A percentile compares a stretch with the other conserved stretches of the same genome.
Evolutionary conservation across 768 basidiomycete genomes (phyloP).

Genomic region (Termitomyces sp.): DNA sequence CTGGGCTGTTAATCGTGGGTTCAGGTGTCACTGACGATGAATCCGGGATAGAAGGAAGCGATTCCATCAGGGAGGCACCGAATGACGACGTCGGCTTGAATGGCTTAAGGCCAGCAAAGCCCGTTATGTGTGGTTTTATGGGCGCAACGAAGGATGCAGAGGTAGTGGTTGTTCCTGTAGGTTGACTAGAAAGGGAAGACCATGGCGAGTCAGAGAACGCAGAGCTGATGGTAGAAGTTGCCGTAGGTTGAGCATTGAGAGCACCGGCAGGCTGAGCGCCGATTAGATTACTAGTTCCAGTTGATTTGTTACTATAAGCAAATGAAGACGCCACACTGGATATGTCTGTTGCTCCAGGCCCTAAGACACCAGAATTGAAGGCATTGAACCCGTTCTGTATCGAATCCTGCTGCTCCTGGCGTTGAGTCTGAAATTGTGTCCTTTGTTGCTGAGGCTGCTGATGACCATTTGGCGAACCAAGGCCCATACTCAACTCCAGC

Average conservation of each 20-base stretch:
- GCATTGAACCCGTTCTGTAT: slow-evolving; percentile 25
- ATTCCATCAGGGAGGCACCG: slow-evolving; percentile 68
- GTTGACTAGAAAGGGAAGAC: slow-evolving; percentile 44
- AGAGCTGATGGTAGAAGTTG: slow-evolving; percentile 34
- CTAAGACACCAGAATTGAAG: slow-evolving; percentile 35
- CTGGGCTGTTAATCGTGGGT: slow-evolving; percentile 20
- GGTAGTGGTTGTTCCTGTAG: slow-evolving; percentile 36
- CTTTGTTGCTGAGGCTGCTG: slow-evolving; percentile 18
- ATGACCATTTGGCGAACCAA: slow-evolving; percentile 18
- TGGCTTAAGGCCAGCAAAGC: slow-evolving; percentile 61
- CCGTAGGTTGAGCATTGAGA: slow-evolving; percentile 25
- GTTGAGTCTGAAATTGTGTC: slow-evolving; percentile 16
- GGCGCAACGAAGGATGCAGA: slow-evolving; percentile 21
- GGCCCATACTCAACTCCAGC: slow-evolving; percentile 66
- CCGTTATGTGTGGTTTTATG: slow-evolving; percentile 43
- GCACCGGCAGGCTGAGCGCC: background rate
- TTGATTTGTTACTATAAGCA: slow-evolving; percentile 32
- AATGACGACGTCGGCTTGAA: slow-evolving; percentile 84
- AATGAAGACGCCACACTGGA: slow-evolving; percentile 75
- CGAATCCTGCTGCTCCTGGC: slow-evolving; percentile 14
- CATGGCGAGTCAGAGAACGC: slow-evolving; percentile 43
- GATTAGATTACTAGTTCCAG: slow-evolving; percentile 8
- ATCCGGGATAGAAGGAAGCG: slow-evolving; percentile 69
- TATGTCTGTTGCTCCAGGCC: slow-evolving; percentile 49
- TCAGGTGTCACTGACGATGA: slow-evolving; percentile 47